Base-by-base conservation (phyloP, 148 eudicot genomes). In the Rhododendron simsii region DNA sequence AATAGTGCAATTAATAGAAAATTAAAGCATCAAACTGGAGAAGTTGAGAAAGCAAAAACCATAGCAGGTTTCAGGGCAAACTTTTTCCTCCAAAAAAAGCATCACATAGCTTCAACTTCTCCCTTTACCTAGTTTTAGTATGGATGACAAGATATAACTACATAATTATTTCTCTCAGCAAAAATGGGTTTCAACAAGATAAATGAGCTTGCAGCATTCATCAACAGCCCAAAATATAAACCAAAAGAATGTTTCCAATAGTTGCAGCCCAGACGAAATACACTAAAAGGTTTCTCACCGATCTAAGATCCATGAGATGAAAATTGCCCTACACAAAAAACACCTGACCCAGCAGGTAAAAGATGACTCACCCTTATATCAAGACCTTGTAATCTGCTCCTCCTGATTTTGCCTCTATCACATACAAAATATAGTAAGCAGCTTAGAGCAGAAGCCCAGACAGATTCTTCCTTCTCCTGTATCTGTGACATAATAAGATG, bases 391-490 rank as follows among this genome's bases (percentile, higher is more conserved):
- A 97, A 85, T 88, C 98, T 94, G 91, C 90, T 93, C 86, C 98
- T 93, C 51, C 95, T 93, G 87, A 97, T 94, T 88, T 92, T 93
- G 87, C 99, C 99, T 89, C 94, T 91, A 90, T 97, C 95, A 76
- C 98, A 95, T 82, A 94, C 93, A 85, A 97, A 97, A 90, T 95
- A 97, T 57, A 97, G 94, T 87, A 97, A 93, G 87, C 99, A 97
- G 92, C 99, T 97, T 71, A 97, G 88, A 83, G 98, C 96, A 86
- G 99, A 97, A 79, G 99, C 99, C 99, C 99, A 97, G 67, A 97
- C 94, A 78, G 98, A 91, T 90, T 96, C 98, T 83, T 94, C 96
- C 89, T 90, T 92, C 88, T 97, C 98, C 89, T 95, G 98, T 84
- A 88, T 88, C 99, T 97, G 95, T 74, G 45, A 84, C 23, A 53